Base-by-base conservation (phyloP, 371 early-diverging fungal genomes). In the Mucor mucedo region DNA sequence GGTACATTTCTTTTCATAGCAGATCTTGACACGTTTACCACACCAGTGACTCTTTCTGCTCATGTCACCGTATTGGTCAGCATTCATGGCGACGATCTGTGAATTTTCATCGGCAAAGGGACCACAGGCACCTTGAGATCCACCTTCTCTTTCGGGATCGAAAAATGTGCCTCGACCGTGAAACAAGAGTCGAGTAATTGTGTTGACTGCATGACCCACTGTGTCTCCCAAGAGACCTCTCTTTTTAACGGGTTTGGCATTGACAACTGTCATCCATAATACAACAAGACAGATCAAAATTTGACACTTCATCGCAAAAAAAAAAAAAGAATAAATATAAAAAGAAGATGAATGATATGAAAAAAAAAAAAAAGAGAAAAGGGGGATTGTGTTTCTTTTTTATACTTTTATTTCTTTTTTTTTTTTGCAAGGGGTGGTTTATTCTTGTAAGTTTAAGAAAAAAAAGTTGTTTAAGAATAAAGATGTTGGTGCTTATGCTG, bases 81-180 rank as follows among this genome's bases (percentile, higher is more conserved):
- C 48, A 49, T 77, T 80, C 73, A 79, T 55, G 33, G 79, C 79
- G 40, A 71, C 72, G 50, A 79, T 79, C 11, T 56, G 53, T 54
- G 74, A 75, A 13, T 73, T 52, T 16, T 70, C 69, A 45, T 69
- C 60, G 2, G 66, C 66, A 45, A 42, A 64, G 28, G 66, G 73
- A n/a, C 73, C 73, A 56, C 73, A 73, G n/a, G 73, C 66, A 41
- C 73, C 73, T 65, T 61, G 52, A 11, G 68, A 28, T 35, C 72
- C 72, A 48, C 76, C 72, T 69, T 76, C 73, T 9, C 52, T 56
- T 14, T 56, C 62, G 8, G 77, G 77, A 55, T 71, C 63, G 40
- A 76, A 76, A 56, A 72, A 68, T 13, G 76, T 76, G 59, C 54
- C 68, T 27, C 32, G 48, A 49, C 68, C 68, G n/a, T 55, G 54